Evolutionary conservation across 176 grass and related monocot species (phyloP).

Genomic region (Oryza meridionalis): DNA sequence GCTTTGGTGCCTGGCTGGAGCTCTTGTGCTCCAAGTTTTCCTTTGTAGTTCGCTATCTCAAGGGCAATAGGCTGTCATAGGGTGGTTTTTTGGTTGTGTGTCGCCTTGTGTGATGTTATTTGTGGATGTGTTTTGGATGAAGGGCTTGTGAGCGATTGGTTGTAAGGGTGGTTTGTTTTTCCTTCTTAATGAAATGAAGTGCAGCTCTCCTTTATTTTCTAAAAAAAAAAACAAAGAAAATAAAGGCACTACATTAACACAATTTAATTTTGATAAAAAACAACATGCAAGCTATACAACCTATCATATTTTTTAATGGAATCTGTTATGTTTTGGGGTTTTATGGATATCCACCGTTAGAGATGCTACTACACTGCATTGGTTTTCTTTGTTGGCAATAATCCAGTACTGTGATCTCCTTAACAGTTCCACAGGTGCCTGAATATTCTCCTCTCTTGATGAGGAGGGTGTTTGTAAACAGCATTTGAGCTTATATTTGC

Average conservation of each 20-base stretch:
- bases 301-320: background rate
- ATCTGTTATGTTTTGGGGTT: background rate
- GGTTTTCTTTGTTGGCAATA: constrained; percentile 15
- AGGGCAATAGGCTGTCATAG: no score
- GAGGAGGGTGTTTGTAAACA: constrained; percentile 71
- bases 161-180: no score
- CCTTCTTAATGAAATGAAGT: no score
- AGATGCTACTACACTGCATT: constrained; percentile 11
- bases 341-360: constrained; percentile 2
- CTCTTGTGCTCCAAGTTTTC: no score
- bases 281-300: background rate
- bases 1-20: no score
- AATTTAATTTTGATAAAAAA: background rate
- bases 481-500: constrained; percentile 91
- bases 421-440: constrained; percentile 65
- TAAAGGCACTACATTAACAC: background rate
- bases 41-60: no score
- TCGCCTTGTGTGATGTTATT: no score
- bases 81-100: no score
- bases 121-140: no score
- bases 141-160: no score
- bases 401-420: constrained; percentile 37
- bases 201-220: no score
- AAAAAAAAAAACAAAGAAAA: background rate
- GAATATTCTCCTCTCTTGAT: constrained; percentile 80